phyloP scores from a whole-genome alignment of 306 rosid species.

The Vigna nakashimae region DNA sequence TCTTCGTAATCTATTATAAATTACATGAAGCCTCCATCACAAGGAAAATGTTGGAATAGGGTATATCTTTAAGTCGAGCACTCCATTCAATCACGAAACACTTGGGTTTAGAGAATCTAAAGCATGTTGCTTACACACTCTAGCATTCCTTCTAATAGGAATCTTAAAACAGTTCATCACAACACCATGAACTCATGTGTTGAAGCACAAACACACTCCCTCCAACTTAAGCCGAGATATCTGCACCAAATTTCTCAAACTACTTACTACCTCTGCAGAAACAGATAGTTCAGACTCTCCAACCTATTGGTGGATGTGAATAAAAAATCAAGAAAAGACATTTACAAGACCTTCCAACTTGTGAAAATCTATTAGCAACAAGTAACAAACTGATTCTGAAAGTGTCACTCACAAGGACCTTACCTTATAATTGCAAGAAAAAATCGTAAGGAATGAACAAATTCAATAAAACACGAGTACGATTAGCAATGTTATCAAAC shows the following conservation, averaged over 20 bases:
- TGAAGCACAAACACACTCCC: background rate
- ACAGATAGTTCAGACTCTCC: background rate
- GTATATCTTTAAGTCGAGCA: background rate
- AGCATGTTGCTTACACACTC: slow-evolving; percentile 2
- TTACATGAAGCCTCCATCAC: background rate
- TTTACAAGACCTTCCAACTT: background rate
- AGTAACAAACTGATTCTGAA: background rate
- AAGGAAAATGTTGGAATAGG: background rate
- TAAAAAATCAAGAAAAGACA: background rate
- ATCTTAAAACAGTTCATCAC: background rate
- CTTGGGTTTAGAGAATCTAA: background rate
- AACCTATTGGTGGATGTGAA: background rate
- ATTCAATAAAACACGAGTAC: background rate
- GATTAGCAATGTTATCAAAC: background rate
- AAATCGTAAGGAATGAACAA: background rate
- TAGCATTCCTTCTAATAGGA: background rate
- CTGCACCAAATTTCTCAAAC: background rate
- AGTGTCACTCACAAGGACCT: background rate
- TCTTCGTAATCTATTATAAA: background rate
- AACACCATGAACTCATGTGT: background rate
- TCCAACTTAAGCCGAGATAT: background rate
- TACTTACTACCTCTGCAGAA: background rate
- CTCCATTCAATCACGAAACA: background rate
- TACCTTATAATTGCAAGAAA: background rate
- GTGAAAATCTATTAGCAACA: background rate